Evolutionary conservation across 2,329 filamentous ascomycete genomes (phyloP), one percentile per base, ranked within the genome.

Genomic region (Penicillium janthinellum): DNA sequence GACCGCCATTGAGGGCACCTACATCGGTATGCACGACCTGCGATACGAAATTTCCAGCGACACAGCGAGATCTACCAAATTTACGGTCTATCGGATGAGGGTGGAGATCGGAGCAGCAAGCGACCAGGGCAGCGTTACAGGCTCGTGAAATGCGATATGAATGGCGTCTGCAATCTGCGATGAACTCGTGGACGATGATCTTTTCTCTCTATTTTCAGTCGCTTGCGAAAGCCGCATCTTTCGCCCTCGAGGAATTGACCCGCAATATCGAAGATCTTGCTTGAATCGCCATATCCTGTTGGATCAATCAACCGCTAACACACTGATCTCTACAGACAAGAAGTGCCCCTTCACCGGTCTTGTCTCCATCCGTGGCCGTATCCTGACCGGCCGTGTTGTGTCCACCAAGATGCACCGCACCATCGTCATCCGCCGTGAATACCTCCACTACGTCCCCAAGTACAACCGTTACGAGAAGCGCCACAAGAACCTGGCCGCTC

Each of bases 401-500:
- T 98, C 94, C 77, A 99, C 95, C 84, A 99, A 99, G 91, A 99
- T 99, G 95, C 95, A 99, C 91, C 91, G 95, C 84, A 99, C 95
- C 77, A 85, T 98, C 81, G 90, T 99, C 85, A 96, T 99, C 88
- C 95, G 95, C 82, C 90, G 95, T 84, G 95, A 99, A 88, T 99
- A 99, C 88, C 92, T 99, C 67, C 95, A 99, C 88, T 99, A 91
- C 86, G 90, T 99, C 81, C 93, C 93, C 83, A 99, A 99, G 88
- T 99, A 99, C 89, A 87, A 91, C 81, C 91, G 95, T 89, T 99
- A 99, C 84, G 96, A 99, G 92, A 98, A 97, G 90, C 89, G 95
- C 82, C 95, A 99, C 91, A 97, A 97, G 90, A 99, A 99, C 90
- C 88, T 99, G 71, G 92, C 95, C 78, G 95, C 94, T 73, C 95